Evolutionary conservation across 2,329 filamentous ascomycete species (phyloP).

Genomic region (Cladosporium sp.): DNA sequence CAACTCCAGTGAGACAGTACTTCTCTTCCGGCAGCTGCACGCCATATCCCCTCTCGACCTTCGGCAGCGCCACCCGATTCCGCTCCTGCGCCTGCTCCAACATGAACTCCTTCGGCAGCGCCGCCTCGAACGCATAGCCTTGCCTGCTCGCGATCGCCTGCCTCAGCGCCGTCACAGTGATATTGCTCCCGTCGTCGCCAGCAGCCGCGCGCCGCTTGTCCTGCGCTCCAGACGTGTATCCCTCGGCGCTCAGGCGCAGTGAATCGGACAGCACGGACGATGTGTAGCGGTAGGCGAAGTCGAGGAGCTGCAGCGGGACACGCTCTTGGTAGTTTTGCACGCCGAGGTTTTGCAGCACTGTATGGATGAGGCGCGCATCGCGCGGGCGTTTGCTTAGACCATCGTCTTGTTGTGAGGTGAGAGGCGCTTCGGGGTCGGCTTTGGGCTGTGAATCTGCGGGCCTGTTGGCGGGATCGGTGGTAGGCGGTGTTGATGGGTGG

Average conservation of each 20-base stretch:
- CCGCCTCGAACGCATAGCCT: slow-evolving; percentile 62
- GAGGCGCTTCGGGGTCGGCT: slow-evolving; percentile 23
- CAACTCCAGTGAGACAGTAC: slow-evolving; percentile 53
- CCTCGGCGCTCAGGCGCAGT: slow-evolving; percentile 61
- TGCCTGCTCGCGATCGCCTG: slow-evolving; percentile 66
- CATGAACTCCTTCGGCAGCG: slow-evolving; percentile 67
- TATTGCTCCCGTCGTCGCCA: slow-evolving; percentile 43
- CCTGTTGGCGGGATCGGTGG: slow-evolving; percentile 20
- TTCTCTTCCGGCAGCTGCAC: slow-evolving; percentile 56
- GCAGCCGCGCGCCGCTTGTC: slow-evolving; percentile 17
- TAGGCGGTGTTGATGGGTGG: slow-evolving; percentile 26
- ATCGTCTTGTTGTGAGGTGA: slow-evolving; percentile 30
- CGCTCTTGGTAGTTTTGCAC: slow-evolving; percentile 75
- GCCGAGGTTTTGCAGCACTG: slow-evolving; percentile 71
- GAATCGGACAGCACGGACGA: slow-evolving; percentile 65
- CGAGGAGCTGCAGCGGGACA: slow-evolving; percentile 74
- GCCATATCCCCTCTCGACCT: slow-evolving; percentile 52
- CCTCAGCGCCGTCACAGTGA: slow-evolving; percentile 61
- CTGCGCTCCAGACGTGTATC: slow-evolving; percentile 41
- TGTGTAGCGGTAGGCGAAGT: slow-evolving; percentile 81
- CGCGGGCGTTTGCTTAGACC: slow-evolving; percentile 54
- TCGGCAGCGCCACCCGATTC: slow-evolving; percentile 59
- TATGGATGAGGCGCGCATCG: slow-evolving; percentile 72
- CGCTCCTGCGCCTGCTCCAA: slow-evolving; percentile 65
- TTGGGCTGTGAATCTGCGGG: slow-evolving; percentile 13